Percentiles rank a stretch among this genome's conserved stretches.
phyloP scores from a whole-genome alignment of 2,329 filamentous ascomycete species.

The Penicillium sp. region DNA sequence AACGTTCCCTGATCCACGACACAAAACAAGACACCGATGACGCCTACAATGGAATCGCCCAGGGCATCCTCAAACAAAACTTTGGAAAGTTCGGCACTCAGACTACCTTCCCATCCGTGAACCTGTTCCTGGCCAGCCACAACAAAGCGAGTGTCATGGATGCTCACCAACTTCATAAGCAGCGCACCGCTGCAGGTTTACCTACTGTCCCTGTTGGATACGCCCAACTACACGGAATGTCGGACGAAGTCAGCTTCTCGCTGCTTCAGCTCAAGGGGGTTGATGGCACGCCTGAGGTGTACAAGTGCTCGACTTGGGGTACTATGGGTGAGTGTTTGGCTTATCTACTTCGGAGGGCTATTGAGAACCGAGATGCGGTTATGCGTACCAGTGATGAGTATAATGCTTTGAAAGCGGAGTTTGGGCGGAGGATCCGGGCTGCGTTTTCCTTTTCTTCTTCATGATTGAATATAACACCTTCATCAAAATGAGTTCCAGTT shows the following conservation, averaged over 20 bases:
- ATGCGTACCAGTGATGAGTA: constrained; percentile 50
- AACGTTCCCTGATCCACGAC: constrained; percentile 68
- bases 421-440: constrained; percentile 12
- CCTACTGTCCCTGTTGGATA: constrained; percentile 53
- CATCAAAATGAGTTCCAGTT: not conserved
- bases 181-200: constrained; percentile 43
- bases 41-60: constrained; percentile 73
- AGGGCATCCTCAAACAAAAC: constrained; percentile 62
- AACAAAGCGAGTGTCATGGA: constrained; percentile 69
- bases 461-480: not conserved
- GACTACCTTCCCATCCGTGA: constrained; percentile 55
- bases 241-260: constrained; percentile 59
- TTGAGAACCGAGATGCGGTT: constrained; percentile 62
- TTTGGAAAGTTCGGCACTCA: constrained; percentile 24
- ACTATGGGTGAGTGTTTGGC: constrained; percentile 73
- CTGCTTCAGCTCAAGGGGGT: constrained; percentile 47
- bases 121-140: constrained; percentile 77
- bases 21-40: constrained; percentile 70
- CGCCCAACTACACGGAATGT: constrained; percentile 62
- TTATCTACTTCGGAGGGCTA: constrained; percentile 62
- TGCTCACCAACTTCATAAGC: constrained; percentile 51
- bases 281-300: constrained; percentile 44
- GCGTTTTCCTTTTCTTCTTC: constrained; percentile 10
- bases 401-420: constrained; percentile 28
- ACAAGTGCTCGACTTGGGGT: constrained; percentile 60